Evolutionary conservation across 352 stramenopile species (phyloP).

Genomic region (Pythium dissimile): DNA sequence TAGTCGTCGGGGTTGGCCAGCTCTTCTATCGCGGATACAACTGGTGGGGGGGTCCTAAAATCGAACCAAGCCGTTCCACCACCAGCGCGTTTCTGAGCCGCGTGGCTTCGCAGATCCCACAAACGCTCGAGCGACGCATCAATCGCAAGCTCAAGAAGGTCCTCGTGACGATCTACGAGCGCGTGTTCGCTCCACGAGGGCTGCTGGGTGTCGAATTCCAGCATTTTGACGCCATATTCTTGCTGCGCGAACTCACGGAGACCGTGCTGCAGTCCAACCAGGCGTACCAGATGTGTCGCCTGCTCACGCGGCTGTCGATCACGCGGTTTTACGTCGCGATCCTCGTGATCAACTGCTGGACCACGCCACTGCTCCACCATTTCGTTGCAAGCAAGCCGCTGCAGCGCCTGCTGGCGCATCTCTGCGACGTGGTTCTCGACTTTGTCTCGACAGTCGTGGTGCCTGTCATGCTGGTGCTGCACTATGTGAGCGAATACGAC

Average conservation of each 20-base stretch:
- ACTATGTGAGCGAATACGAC: slow-evolving; percentile 4
- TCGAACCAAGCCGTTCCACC: not conserved
- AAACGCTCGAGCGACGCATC: not conserved
- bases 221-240: slow-evolving; percentile 12
- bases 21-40: not conserved
- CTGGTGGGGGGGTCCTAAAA: not conserved
- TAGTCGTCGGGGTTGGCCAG: slow-evolving; percentile 16
- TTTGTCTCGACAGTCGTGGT: slow-evolving; percentile 7
- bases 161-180: not conserved
- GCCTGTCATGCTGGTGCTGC: slow-evolving; percentile 1
- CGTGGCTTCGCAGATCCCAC: not conserved
- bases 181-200: not conserved
- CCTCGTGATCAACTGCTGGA: slow-evolving; percentile 21
- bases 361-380: slow-evolving; percentile 7
- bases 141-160: not conserved
- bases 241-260: slow-evolving; percentile 15
- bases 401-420: slow-evolving; percentile 8
- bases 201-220: slow-evolving; percentile 13
- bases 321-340: slow-evolving; percentile 14
- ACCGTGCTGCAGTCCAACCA: slow-evolving; percentile 13
- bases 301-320: slow-evolving; percentile 1
- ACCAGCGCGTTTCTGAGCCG: not conserved
- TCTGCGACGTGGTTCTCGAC: slow-evolving; percentile 16
- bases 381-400: not conserved
- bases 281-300: slow-evolving; percentile 13